phyloP scores from a whole-genome alignment of 805 yeast genomes.

The Brettanomyces anomalus region DNA sequence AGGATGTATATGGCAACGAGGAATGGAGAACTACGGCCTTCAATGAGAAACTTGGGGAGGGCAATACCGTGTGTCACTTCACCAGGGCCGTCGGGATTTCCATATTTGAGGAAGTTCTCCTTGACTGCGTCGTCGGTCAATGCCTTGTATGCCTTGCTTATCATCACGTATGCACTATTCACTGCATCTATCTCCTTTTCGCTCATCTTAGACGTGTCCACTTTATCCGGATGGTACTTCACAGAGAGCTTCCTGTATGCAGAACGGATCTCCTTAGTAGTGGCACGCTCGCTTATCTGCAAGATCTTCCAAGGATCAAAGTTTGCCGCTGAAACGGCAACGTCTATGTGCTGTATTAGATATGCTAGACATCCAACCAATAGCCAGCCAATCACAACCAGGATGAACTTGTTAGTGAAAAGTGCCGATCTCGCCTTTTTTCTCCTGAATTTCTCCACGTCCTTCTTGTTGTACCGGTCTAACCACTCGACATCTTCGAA shows the following conservation, averaged over 20 bases:
- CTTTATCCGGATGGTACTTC: slow-evolving; percentile 90
- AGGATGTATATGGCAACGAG: slow-evolving; percentile 54
- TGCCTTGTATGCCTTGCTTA: slow-evolving; percentile 89
- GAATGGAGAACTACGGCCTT: slow-evolving; percentile 64
- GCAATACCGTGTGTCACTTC: slow-evolving; percentile 90
- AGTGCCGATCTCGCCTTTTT: slow-evolving; percentile 19
- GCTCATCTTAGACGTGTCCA: slow-evolving; percentile 49
- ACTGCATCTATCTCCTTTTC: slow-evolving; percentile 46
- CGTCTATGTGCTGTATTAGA: slow-evolving; percentile 36
- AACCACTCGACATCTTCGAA: slow-evolving; percentile 22
- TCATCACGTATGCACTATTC: slow-evolving; percentile 71
- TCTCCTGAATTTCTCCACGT: slow-evolving; percentile 22
- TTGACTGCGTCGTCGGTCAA: slow-evolving; percentile 82
- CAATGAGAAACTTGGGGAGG: slow-evolving; percentile 82
- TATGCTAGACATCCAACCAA: slow-evolving; percentile 33
- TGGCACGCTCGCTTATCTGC: slow-evolving; percentile 58
- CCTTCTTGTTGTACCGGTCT: slow-evolving; percentile 26
- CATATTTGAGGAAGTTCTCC: slow-evolving; percentile 76
- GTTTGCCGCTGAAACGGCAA: slow-evolving; percentile 30
- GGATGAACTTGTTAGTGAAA: slow-evolving; percentile 23
- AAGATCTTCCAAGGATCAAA: slow-evolving; percentile 92
- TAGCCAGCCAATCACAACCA: slow-evolving; percentile 52
- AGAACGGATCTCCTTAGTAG: slow-evolving; percentile 69
- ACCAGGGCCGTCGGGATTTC: slow-evolving; percentile 98
- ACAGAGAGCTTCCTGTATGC: slow-evolving; percentile 82